A percentile compares a stretch with the other conserved stretches of the same genome.
These are phyloP conservation scores for Debaryomyces sp. DNA, from an alignment of 1,139 yeast genomes.

Conservation along the genomic window DNA sequence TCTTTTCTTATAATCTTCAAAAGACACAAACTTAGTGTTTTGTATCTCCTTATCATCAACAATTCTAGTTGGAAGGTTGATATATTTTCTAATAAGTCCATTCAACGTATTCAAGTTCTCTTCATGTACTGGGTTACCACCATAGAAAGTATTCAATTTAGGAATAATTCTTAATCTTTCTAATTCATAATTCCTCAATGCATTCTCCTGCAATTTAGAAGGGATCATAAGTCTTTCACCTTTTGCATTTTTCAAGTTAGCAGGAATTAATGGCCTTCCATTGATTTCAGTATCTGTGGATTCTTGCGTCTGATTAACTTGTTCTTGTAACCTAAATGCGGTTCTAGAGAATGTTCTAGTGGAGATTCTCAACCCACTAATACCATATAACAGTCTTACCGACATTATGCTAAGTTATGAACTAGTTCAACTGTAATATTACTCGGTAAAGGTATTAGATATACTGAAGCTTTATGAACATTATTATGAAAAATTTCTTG, in stretches of 20 bases:
- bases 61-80: constrained; percentile 61
- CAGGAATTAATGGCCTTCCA: constrained; percentile 26
- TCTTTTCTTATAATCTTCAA: constrained; percentile 63
- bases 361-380: constrained; percentile 16
- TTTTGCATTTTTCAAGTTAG: constrained; percentile 11
- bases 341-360: constrained; percentile 20
- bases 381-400: constrained; percentile 16
- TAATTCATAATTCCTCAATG: constrained; percentile 41
- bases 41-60: constrained; percentile 45
- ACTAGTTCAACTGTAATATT: neutral
- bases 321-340: constrained; percentile 14
- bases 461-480: neutral
- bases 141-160: constrained; percentile 60
- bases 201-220: constrained; percentile 15
- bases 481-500: constrained; percentile 7
- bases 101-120: constrained; percentile 64
- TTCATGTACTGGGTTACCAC: constrained; percentile 84
- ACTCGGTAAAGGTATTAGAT: neutral
- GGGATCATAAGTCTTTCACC: constrained; percentile 18
- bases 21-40: constrained; percentile 49
- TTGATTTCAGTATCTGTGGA: constrained; percentile 1
- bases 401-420: constrained; percentile 9
- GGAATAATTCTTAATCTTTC: constrained; percentile 73
- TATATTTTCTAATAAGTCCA: constrained; percentile 60
- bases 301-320: constrained; percentile 7